Conservation (phyloP, 2,329 filamentous ascomycete species). For the Neofusicoccum umdonicola region DNA sequence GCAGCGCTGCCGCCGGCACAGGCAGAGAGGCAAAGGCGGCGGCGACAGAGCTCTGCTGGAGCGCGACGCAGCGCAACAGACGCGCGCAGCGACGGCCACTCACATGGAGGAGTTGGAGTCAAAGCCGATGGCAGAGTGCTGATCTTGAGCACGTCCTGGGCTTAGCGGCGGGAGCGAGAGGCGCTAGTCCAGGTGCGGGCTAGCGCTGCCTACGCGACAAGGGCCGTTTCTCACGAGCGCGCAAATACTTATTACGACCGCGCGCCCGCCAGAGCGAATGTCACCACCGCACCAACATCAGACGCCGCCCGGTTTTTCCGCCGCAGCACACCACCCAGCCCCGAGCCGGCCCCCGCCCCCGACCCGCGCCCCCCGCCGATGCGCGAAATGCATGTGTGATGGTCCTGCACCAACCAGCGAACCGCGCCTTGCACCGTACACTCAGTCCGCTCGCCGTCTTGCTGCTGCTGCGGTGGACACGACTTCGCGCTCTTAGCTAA, state of each 20-base stretch:
- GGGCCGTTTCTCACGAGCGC: conserved; percentile 12
- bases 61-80: background rate
- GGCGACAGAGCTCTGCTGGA: background rate
- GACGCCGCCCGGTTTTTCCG: conserved; percentile 14
- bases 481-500: conserved; percentile 14
- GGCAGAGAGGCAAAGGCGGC: background rate
- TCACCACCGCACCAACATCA: conserved; percentile 17
- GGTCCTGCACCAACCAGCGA: conserved; percentile 4
- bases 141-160: conserved; percentile 4
- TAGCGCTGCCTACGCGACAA: background rate
- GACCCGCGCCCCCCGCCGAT: conserved; percentile 12
- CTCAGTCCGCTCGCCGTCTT: background rate
- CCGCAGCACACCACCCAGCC: conserved; percentile 10
- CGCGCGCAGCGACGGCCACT: background rate
- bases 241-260: conserved; percentile 16
- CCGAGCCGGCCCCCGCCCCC: conserved; percentile 11
- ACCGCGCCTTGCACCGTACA: background rate
- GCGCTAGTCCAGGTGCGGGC: background rate
- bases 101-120: conserved; percentile 13
- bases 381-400: conserved; percentile 15
- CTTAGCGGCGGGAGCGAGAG: conserved; percentile 1
- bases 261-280: conserved; percentile 18
- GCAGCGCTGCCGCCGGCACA: background rate
- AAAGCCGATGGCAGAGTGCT: conserved; percentile 10
- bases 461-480: conserved; percentile 10